A percentile compares a stretch with the other conserved stretches of the same genome.
These are phyloP conservation scores for Centella asiatica DNA, from an alignment of 129 eudicot species.

Conservation along the genomic window DNA sequence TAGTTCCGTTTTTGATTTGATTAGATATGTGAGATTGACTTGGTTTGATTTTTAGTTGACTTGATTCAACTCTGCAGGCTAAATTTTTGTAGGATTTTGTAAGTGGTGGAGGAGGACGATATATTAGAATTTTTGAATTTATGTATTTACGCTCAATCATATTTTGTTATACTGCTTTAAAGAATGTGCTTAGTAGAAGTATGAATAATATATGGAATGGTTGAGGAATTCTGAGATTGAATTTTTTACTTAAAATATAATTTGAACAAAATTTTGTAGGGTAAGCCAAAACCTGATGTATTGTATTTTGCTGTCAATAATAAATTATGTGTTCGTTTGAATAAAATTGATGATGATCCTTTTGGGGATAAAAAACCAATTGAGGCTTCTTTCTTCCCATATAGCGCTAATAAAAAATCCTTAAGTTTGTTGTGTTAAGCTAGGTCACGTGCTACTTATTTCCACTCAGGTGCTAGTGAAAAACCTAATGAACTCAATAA, in stretches of 20 bases:
- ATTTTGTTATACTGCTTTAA: not conserved
- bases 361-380: not conserved
- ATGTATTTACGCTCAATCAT: not conserved
- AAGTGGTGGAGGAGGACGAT: not conserved
- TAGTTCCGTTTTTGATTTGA: not conserved
- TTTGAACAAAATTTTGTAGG: too few relatives aligned
- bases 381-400: too few relatives aligned
- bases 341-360: not conserved
- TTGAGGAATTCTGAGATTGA: not conserved
- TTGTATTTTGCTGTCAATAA: not conserved
- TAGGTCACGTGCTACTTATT: too few relatives aligned
- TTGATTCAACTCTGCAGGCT: not conserved
- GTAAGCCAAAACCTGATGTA: not conserved
- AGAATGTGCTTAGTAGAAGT: not conserved
- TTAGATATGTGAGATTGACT: not conserved
- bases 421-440: too few relatives aligned
- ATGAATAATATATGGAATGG: not conserved
- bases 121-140: not conserved
- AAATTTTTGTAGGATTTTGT: not conserved
- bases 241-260: not conserved
- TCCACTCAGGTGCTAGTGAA: too few relatives aligned
- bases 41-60: not conserved
- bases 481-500: too few relatives aligned
- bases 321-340: not conserved
- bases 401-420: too few relatives aligned